These are phyloP conservation scores for Beauveria sp. DNA, from an alignment of 2,329 filamentous ascomycete genomes.

Conservation along the genomic window DNA sequence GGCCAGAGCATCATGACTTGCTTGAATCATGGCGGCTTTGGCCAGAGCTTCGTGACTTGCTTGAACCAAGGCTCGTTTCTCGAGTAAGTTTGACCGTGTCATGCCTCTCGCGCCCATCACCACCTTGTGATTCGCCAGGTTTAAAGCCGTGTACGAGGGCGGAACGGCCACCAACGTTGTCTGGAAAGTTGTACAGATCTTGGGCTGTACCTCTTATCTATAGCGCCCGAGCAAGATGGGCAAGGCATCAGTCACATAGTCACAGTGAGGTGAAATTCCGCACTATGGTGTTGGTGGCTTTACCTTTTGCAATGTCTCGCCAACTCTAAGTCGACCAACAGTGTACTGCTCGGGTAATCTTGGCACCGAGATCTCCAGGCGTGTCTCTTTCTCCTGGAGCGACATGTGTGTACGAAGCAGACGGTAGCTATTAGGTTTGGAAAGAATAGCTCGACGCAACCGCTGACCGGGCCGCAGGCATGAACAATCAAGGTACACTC, in stretches of 20 bases:
- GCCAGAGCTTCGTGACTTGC: not conserved
- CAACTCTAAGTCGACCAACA: slow-evolving; percentile 6
- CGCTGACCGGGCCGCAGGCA: not conserved
- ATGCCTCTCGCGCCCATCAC: not conserved
- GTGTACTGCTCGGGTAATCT: not conserved
- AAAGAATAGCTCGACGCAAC: not conserved
- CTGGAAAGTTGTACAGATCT: slow-evolving; percentile 5
- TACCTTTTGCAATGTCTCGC: slow-evolving; percentile 10
- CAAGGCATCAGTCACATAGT: not conserved
- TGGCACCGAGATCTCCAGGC: not conserved
- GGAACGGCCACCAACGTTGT: slow-evolving; percentile 6
- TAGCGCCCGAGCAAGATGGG: not conserved
- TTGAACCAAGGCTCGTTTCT: not conserved
- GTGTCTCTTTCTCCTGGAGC: not conserved
- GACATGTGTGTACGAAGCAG: slow-evolving; percentile 1
- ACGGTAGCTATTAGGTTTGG: not conserved
- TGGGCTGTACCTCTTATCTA: slow-evolving; percentile 10
- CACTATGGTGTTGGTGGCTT: not conserved
- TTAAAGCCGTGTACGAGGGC: slow-evolving; percentile 4
- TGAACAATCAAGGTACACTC: not conserved
- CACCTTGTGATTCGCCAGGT: not conserved
- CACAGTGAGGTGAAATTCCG: not conserved
- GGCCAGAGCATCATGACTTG: not conserved
- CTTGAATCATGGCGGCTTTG: not conserved
- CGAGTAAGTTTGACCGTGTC: not conserved